Conservation (phyloP, 805 yeast genomes). For the Spathaspora sp. region DNA sequence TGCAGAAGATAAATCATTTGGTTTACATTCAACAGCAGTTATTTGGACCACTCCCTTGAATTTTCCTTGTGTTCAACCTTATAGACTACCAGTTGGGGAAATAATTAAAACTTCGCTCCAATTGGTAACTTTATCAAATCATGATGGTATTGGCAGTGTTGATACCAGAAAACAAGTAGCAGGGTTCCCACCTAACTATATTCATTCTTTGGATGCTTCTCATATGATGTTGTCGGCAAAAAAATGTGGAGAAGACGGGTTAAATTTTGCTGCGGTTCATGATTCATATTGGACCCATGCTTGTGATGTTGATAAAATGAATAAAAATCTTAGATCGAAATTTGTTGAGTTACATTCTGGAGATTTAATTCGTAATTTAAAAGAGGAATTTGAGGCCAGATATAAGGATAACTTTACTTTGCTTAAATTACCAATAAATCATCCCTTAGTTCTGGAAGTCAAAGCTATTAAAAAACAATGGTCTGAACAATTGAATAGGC, state of each 20-base stretch:
- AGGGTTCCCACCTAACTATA: constrained; percentile 94
- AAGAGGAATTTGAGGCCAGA: constrained; percentile 76
- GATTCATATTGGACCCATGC: constrained; percentile 99
- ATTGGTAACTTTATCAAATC: constrained; percentile 84
- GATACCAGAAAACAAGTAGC: constrained; percentile 85
- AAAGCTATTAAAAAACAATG: constrained; percentile 46
- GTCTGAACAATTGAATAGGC: constrained; percentile 48
- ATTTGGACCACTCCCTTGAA: constrained; percentile 98
- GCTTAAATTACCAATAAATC: constrained; percentile 48
- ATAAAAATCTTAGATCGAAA: constrained; percentile 63
- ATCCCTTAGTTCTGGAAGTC: constrained; percentile 51
- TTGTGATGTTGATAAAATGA: constrained; percentile 71
- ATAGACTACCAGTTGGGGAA: constrained; percentile 62
- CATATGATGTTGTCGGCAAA: constrained; percentile 92
- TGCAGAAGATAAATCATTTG: constrained; percentile 49
- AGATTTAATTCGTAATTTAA: constrained; percentile 66
- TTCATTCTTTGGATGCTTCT: constrained; percentile 94
- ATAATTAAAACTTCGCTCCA: constrained; percentile 81
- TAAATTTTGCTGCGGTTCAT: constrained; percentile 91
- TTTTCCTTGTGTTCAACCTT: constrained; percentile 95
- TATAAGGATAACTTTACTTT: constrained; percentile 70
- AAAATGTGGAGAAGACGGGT: constrained; percentile 59
- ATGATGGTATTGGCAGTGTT: constrained; percentile 65
- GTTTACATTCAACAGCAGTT: constrained; percentile 70
- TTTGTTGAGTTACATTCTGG: constrained; percentile 75